Base-by-base conservation (phyloP, 2,329 filamentous ascomycete genomes). In the Neonectria hederae region DNA sequence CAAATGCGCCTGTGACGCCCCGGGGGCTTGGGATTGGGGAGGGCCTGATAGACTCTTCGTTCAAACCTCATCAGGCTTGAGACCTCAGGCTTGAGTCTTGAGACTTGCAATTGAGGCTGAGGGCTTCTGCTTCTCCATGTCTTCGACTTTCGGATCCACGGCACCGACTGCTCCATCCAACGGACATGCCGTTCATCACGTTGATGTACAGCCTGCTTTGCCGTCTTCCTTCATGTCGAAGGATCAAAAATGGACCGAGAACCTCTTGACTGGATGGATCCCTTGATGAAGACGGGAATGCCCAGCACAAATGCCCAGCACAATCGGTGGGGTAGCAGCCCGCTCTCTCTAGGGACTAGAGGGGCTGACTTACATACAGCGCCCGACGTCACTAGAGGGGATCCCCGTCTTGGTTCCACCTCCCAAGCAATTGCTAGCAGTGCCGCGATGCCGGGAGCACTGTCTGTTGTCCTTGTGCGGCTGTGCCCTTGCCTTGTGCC, bases 361-460 rank as follows among this genome's bases (percentile, higher is more conserved):
- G 43, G 43, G 43, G 43, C n/a, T 19, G 46, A 11, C 28, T 51
- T 30, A 21, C 43, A 57, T 30, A 21, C 43, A 57, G 54, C 32
- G 35, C 32, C 21, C 45, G 32, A 52, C 55, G 54, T 57, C 46
- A 58, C 35, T 35, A 19, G 38, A 32, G 26, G 40, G 24, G 26
- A 5, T 21, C n/a, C 46, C 28, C 28, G 10, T 32, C n/a, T 13
- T 4, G 28, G 48, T 51, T 51, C 26, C 26, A 51, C 48, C 43
- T 24, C 26, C 54, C 26, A 32, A 48, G 26, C 54, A 43, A 35
- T 56, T 45, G 24, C 42, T 19, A 42, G n/a, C 59, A 62, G 54
- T 57, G 54, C 60, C 54, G 60, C 48, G 38, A 30, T 51, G 26
- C 48, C 48, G 48, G 28, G 48, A 17, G 26, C 45, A 26, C 22